Conservation (phyloP, 768 basidiomycete genomes). For the Dictyophora rubrovolvata region DNA sequence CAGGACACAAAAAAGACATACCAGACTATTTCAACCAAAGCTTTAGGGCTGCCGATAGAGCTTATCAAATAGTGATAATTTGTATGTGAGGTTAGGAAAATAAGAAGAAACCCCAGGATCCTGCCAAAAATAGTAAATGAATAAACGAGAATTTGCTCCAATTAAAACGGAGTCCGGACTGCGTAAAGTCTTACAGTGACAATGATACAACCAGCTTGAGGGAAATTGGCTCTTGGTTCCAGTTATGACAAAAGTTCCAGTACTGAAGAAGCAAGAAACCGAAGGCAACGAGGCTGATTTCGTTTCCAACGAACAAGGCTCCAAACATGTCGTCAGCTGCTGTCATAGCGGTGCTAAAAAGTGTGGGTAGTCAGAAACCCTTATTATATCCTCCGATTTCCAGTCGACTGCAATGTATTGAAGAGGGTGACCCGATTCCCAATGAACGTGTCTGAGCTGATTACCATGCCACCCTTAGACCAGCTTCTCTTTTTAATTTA, state of each 20-base stretch:
- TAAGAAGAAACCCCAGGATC: background rate
- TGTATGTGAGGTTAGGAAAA: background rate
- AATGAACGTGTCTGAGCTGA: too few relatives aligned
- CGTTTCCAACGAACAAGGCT: background rate
- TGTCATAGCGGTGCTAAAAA: too few relatives aligned
- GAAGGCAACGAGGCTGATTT: constrained; percentile 1
- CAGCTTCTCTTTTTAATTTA: too few relatives aligned
- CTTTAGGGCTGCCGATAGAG: background rate
- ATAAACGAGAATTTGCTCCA: too few relatives aligned
- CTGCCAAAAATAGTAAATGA: background rate
- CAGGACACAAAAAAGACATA: background rate
- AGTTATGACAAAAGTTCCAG: background rate
- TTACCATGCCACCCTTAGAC: too few relatives aligned
- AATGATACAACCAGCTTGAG: background rate
- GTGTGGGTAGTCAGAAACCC: too few relatives aligned
- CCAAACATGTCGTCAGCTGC: background rate
- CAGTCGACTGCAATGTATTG: too few relatives aligned
- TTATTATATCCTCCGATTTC: too few relatives aligned
- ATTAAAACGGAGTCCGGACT: background rate
- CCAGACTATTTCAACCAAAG: background rate
- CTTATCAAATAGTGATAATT: background rate
- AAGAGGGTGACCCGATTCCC: too few relatives aligned
- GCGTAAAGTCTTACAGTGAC: background rate
- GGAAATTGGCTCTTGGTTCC: background rate
- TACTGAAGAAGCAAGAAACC: background rate